Percentiles rank a stretch among this genome's conserved stretches.
Conservation (phyloP, 345 rosid genomes). For the Bretschneidera sinensis region DNA sequence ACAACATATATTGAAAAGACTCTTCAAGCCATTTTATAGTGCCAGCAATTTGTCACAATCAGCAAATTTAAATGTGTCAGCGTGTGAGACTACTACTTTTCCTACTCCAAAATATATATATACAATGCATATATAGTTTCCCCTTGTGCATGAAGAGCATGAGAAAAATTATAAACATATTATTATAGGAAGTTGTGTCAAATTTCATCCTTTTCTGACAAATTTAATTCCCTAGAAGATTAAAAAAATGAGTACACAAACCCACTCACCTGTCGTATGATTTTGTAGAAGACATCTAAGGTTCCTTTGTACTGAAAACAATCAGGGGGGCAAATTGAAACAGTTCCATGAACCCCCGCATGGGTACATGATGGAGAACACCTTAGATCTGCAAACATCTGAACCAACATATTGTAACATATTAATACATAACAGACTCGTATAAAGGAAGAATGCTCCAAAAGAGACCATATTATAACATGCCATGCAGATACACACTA, state of each 20-base stretch:
- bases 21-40: neutral
- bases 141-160: too few species aligned
- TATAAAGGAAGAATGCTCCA: neutral
- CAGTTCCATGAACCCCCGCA: constrained; percentile 98
- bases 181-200: too few species aligned
- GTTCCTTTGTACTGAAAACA: constrained; percentile 98
- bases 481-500: constrained; percentile 1
- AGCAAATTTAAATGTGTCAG: too few species aligned
- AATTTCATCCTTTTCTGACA: too few species aligned
- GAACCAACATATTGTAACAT: constrained; percentile 18
- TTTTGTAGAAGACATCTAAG: constrained; percentile 85
- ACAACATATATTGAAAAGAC: neutral
- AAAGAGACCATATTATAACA: too few species aligned
- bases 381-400: constrained; percentile 95
- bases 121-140: too few species aligned
- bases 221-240: too few species aligned
- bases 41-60: neutral
- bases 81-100: too few species aligned
- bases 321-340: constrained; percentile 95
- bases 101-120: too few species aligned
- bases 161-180: too few species aligned
- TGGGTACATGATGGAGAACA: constrained; percentile 93
- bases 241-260: too few species aligned
- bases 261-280: constrained; percentile 75
- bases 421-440: neutral